Evolutionary conservation across 139 green algal species (phyloP), one percentile per base, ranked within the genome.

Genomic region (Chlamydomonas sphaeroides): DNA sequence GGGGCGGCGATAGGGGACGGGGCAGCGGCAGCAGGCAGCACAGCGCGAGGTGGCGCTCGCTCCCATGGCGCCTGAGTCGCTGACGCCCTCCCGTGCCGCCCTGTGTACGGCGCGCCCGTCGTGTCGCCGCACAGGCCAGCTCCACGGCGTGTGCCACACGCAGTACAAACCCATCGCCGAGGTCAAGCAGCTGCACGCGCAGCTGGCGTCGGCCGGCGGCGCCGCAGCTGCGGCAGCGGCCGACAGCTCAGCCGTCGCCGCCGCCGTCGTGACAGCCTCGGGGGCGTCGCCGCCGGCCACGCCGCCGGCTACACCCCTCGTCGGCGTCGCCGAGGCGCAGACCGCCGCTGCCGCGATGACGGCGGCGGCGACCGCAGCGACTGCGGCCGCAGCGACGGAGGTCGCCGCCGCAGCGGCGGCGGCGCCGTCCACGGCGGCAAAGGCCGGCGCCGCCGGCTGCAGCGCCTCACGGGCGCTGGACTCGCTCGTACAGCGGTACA

Each of bases 151-250:
- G 14, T 82, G 75, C 33, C 75, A 82, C 75, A 72, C 75, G 25
- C 75, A 82, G 63, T 82, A 82, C 75, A 82, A 72, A 53, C 75
- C 75, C 42, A 51, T 82, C 11, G 65, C 62, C n/a, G 75, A 72
- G 45, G 62, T 82, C 10, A 63, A 82, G 75, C 42, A 72, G 32
- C n/a, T 82, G 61, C 61, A 82, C 33, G 75, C 75, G 42, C 61
- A 82, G 33, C 42, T 48, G 2, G 49, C 42, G 1, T 61, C 59
- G 21, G 62, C 35, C 10, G 42, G 30, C n/a, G 38, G 28, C 8
- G n/a, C 73, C 33, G 59, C 57, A 28, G 39, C 59, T 18, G 65
- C 41, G 8, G 61, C 42, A 18, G 25, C 61, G 7, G 23, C 41
- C 26, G 42, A 23, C 23, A n/a, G 23, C 51, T 25, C 51, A 25